Conservation (phyloP, 306 rosid species). For the Benincasa hispida region DNA sequence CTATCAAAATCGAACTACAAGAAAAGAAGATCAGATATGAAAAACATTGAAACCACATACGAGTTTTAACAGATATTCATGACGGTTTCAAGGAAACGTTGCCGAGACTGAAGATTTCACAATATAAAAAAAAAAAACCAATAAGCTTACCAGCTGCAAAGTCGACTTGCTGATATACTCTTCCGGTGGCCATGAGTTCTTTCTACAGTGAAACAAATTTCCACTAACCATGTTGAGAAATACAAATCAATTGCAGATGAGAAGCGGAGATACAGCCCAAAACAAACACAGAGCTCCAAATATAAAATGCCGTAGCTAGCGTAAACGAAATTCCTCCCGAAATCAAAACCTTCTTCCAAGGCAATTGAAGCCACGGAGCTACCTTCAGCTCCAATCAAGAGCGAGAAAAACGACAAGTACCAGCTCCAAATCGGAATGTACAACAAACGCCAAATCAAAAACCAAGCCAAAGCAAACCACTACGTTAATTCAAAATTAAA, state of each 20-base stretch:
- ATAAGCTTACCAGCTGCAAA: slow-evolving; percentile 50
- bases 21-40: slow-evolving; percentile 1
- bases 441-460: not conserved
- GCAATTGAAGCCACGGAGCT: slow-evolving; percentile 2
- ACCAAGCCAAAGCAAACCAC: not conserved
- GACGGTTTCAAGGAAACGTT: not conserved
- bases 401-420: not conserved
- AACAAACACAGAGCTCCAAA: not conserved
- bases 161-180: slow-evolving; percentile 72
- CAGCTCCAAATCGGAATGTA: not conserved
- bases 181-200: slow-evolving; percentile 92
- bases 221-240: slow-evolving; percentile 50
- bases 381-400: slow-evolving; percentile 4
- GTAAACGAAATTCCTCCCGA: not conserved
- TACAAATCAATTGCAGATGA: not conserved
- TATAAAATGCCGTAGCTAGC: not conserved
- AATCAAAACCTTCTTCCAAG: not conserved
- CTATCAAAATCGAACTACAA: slow-evolving; percentile 83
- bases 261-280: not conserved
- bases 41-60: not conserved
- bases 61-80: not conserved
- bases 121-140: not conserved
- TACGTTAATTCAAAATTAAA: not conserved
- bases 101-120: not conserved
- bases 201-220: slow-evolving; percentile 58